Conservation (phyloP, 164 flowering plant species). For the Chloranthus sessilifolius region DNA sequence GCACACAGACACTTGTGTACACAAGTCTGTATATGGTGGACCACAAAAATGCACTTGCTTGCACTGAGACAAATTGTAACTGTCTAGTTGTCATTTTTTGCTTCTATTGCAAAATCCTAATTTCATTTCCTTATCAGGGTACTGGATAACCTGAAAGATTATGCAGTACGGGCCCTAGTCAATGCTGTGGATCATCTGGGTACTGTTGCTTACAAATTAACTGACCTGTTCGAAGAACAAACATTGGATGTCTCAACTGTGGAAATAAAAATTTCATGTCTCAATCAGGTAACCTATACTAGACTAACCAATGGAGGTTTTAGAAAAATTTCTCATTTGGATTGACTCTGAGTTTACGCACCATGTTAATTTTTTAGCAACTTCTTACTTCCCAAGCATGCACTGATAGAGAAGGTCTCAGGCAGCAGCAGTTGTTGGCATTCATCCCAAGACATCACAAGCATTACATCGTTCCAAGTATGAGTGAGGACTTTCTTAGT, state of each 20-base stretch:
- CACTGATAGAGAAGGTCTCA: conserved; percentile 71
- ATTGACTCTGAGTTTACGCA: conserved; percentile 13
- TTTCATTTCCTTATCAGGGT: conserved; percentile 47
- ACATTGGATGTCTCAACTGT: conserved; percentile 52
- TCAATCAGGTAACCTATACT: conserved; percentile 60
- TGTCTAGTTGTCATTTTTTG: too few relatives aligned
- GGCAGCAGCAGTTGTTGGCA: conserved; percentile 80
- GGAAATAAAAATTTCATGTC: conserved; percentile 60
- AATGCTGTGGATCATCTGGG: conserved; percentile 99
- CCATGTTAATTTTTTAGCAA: conserved; percentile 42
- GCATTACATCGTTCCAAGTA: conserved; percentile 92
- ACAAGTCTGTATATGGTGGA: too few relatives aligned
- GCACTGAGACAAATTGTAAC: too few relatives aligned
- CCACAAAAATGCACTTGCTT: too few relatives aligned
- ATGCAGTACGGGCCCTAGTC: conserved; percentile 88
- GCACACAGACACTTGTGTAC: too few relatives aligned
- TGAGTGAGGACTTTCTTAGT: conserved; percentile 8
- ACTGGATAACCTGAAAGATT: conserved; percentile 88
- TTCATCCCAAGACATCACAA: conserved; percentile 86
- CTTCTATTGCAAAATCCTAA: background rate
- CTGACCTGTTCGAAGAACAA: conserved; percentile 89
- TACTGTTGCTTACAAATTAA: conserved; percentile 89
- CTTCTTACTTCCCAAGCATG: conserved; percentile 76
- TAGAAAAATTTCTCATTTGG: background rate
- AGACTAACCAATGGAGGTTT: too few relatives aligned